Evolutionary conservation across 768 basidiomycete species (phyloP), one percentile per base, ranked within the genome.

Genomic region (Leucosporidium yakuticum): DNA sequence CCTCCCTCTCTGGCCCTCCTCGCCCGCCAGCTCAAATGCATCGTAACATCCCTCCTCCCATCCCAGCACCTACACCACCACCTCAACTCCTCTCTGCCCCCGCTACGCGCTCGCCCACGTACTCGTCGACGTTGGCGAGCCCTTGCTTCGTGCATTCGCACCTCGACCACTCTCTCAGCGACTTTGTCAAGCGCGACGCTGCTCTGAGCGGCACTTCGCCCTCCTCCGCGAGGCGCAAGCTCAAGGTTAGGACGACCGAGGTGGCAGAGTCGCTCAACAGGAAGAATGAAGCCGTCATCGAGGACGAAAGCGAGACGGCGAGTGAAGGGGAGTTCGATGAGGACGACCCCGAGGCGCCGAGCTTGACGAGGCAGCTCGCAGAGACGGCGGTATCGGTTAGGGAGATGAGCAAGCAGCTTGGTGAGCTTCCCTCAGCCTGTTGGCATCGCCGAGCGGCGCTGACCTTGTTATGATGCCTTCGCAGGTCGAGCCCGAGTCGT

Each of bases 331-430:
- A 55, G 50, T 11, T 19, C 29, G 14, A 89, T 29, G 87, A 86
- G 55, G 86, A 85, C 69, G 84, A 84, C 1, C 84, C 69, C 23
- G 69, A 72, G 34, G 62, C 53, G 49, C 56, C 85, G 53, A 94
- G 87, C 77, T 79, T 98, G 75, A 98, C 96, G 9, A 88, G 85
- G 77, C 91, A 93, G 74, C 83, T 99, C 20, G 96, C 95, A 12
- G 95, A 95, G 81, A 99, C 96, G 25, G 96, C 96, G 23, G 90
- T 92, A 19, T 89, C 92, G 49, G 96, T 99, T 17, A 84, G 96
- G 58, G 96, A 99, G 80, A 94, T 97, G 92, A 95, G 92, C 85
- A 95, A 95, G 79, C 91, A 95, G 78, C 87, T 99, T 23, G 96
- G 95, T 91, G 74, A 61, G 80, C 83, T 80, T 34, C 47, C 70